These are phyloP conservation scores for Fusarium austroafricanum DNA, from an alignment of 2,329 filamentous ascomycete species.

Conservation along the genomic window DNA sequence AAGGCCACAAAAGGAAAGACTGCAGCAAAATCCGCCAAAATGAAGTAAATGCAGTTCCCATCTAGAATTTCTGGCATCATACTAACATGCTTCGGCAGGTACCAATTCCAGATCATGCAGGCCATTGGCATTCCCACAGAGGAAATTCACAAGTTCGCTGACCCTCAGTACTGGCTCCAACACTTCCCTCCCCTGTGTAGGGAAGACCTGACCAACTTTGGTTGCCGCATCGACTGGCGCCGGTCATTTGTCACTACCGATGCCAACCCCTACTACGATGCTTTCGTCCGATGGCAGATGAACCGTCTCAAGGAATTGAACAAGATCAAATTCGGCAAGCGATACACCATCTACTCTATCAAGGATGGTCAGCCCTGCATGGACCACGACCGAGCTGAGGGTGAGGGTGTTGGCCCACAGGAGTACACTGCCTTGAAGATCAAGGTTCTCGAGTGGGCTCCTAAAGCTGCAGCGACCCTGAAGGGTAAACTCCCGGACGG, in stretches of 20 bases:
- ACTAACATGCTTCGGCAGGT: constrained; percentile 51
- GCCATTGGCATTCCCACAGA: constrained; percentile 87
- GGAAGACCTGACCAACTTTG: constrained; percentile 83
- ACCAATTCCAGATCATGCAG: constrained; percentile 95
- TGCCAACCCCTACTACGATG: constrained; percentile 95
- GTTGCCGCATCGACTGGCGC: constrained; percentile 91
- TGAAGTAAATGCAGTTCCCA: constrained; percentile 65
- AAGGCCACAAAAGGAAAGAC: constrained; percentile 93
- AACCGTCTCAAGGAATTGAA: constrained; percentile 86
- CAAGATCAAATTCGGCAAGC: constrained; percentile 93
- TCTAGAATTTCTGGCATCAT: background rate
- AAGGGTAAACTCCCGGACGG: constrained; percentile 81
- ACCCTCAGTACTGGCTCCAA: constrained; percentile 91
- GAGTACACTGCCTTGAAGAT: constrained; percentile 95
- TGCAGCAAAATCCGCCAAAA: constrained; percentile 86
- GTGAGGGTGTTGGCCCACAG: constrained; percentile 74
- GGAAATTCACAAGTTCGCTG: constrained; percentile 93
- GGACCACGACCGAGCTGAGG: constrained; percentile 61
- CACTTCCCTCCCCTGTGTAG: constrained; percentile 77
- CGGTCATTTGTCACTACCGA: constrained; percentile 94
- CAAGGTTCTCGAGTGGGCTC: constrained; percentile 89
- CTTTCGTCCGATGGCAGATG: constrained; percentile 98
- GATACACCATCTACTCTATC: constrained; percentile 86
- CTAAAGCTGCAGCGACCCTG: constrained; percentile 76
- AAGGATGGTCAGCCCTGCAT: constrained; percentile 61